phyloP scores from a whole-genome alignment of 805 yeast genomes.

The Novakomyces olei region DNA sequence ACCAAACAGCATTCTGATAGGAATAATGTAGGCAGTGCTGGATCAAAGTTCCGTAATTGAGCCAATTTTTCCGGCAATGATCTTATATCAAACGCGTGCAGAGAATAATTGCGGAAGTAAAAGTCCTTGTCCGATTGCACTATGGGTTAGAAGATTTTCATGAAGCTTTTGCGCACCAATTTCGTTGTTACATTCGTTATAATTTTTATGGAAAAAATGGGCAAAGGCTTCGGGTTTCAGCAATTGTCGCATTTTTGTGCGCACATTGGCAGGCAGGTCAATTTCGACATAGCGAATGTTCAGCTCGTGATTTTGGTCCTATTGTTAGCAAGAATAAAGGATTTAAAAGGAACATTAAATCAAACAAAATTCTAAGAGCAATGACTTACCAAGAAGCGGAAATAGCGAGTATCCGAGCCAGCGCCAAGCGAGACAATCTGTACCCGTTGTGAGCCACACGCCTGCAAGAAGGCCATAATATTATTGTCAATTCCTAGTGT shows the following conservation, averaged over 20 bases:
- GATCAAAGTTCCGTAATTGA: constrained; percentile 10
- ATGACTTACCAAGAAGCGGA: constrained; percentile 20
- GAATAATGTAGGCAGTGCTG: constrained; percentile 31
- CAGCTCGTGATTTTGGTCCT: not conserved
- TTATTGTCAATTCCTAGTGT: too few relatives aligned
- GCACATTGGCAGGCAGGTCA: constrained; percentile 36
- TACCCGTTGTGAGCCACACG: constrained; percentile 1
- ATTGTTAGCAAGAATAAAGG: too few relatives aligned
- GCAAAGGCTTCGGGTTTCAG: constrained; percentile 16
- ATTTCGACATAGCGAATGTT: constrained; percentile 23
- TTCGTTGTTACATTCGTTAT: too few relatives aligned
- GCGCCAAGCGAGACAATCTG: constrained; percentile 55
- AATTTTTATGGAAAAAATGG: too few relatives aligned
- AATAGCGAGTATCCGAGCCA: constrained; percentile 56
- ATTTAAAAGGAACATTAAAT: not conserved
- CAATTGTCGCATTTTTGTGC: constrained; percentile 31
- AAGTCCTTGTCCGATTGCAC: too few relatives aligned
- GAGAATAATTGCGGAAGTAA: too few relatives aligned
- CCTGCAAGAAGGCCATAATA: too few relatives aligned
- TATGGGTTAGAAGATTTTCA: too few relatives aligned
- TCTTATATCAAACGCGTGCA: too few relatives aligned
- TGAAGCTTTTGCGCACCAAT: too few relatives aligned
- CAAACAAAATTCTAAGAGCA: not conserved
- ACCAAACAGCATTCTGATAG: constrained; percentile 61
- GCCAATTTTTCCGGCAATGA: too few relatives aligned